Conservation (phyloP, 257 asterid genomes). For the Nicotiana noctiflora region DNA sequence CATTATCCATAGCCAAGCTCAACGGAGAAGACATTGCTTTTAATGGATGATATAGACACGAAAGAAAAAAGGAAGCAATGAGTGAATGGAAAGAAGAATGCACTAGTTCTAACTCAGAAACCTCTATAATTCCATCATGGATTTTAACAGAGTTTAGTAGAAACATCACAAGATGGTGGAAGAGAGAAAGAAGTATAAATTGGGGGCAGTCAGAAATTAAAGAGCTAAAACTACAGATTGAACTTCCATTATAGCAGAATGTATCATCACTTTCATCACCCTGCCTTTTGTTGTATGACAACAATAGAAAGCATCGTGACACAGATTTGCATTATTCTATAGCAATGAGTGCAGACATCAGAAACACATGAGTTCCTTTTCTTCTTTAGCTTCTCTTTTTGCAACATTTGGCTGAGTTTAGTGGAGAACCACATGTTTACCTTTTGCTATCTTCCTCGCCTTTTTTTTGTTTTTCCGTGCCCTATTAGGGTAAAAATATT, state of each 20-base stretch:
- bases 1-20: conserved; percentile 36
- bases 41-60: neutral
- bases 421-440: neutral
- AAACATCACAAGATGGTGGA: neutral
- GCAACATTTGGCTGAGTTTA: neutral
- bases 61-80: neutral
- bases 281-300: neutral
- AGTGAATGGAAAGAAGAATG: neutral
- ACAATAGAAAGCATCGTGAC: neutral
- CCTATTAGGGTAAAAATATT: no score
- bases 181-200: neutral
- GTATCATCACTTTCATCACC: neutral
- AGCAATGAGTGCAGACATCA: neutral
- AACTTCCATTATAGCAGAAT: neutral
- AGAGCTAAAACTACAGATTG: neutral
- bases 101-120: neutral
- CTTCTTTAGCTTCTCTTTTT: neutral
- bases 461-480: neutral
- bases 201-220: neutral
- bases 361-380: neutral
- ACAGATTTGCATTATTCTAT: neutral
- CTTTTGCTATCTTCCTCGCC: neutral
- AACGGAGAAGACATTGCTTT: conserved; percentile 23
- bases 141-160: neutral
- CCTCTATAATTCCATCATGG: neutral